Evolutionary conservation across 2,329 filamentous ascomycete genomes (phyloP), one percentile per base, ranked within the genome.

Genomic region (Monosporascus cannonballus): DNA sequence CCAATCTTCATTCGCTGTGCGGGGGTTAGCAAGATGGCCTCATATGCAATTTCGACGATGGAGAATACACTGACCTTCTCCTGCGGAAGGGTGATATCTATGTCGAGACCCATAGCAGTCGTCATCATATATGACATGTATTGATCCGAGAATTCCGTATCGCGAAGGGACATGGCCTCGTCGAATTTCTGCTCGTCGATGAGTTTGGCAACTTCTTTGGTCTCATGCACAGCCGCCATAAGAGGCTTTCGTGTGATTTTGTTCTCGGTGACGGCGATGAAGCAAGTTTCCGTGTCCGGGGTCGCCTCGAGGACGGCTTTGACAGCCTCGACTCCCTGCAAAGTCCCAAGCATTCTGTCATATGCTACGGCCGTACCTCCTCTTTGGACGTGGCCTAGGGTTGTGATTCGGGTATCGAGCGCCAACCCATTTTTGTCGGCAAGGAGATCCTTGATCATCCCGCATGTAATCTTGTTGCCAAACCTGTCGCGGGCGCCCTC

Each of bases 261-360:
- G 80, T 97, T 97, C 76, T 99, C 94, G 58, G 87, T 92, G 61
- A 99, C 92, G 61, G 91, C 92, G 67, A 99, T 97, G 66, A 99
- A 92, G 53, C 91, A 93, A 48, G 91, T 96, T 51, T 90, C 89
- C 0, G 89, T 93, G 44, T 94, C 87, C 9, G 94, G 91, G 0
- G 85, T 95, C 48, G 90, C 89, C 59, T 96, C 90, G 27, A 96
- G 79, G 18, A 96, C 90, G 22, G 93, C 92, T 64, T 89, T 90
- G 65, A 97, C 92, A 24, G 92, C 93, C 71, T 96, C 92, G 3
- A 96, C 90, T 64, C 92, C 94, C 68, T 99, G 94, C 37, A 97
- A 76, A 0, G 94, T 99, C 6, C 88, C 86, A 47, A 99, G 80
- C 83, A 94, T 93, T 60, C 94, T 85, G 72, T 99, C 94, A 70